Conservation (phyloP, 179 eudicot genomes). For the Silene vulgaris region DNA sequence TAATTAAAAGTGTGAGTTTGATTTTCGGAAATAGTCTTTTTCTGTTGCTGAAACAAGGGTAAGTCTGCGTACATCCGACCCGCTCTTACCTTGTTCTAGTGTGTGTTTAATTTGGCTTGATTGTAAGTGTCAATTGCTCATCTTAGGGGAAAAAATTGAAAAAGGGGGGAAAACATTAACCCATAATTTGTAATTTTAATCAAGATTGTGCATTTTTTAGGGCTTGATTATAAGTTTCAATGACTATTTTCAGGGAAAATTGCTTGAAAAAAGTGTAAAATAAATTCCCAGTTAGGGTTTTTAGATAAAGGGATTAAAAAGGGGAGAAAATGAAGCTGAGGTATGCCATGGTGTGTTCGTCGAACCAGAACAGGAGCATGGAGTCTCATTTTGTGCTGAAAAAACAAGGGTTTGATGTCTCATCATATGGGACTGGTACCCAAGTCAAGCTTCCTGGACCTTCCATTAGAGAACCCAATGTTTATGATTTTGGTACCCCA, state of each 20-base stretch:
- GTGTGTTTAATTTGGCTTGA: not conserved
- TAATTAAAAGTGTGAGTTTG: too few species aligned
- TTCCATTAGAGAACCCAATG: conserved; percentile 80
- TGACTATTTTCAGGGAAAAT: too few species aligned
- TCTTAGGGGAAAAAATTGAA: not conserved
- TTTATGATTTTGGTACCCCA: conserved; percentile 92
- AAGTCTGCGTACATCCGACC: too few species aligned
- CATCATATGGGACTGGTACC: conserved; percentile 80
- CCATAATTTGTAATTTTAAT: not conserved
- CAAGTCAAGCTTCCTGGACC: conserved; percentile 99
- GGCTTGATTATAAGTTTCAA: not conserved
- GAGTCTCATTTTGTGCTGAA: conserved; percentile 78
- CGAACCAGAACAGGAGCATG: conserved; percentile 96
- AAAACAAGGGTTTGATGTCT: conserved; percentile 74
- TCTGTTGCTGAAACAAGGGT: too few species aligned
- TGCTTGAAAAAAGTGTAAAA: too few species aligned
- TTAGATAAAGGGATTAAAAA: not conserved
- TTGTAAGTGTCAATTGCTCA: not conserved
- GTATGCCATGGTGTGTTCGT: conserved; percentile 93
- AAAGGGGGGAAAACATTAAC: not conserved
- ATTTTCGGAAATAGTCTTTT: too few species aligned
- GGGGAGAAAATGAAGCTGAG: conserved; percentile 40
- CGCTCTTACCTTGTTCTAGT: too few species aligned
- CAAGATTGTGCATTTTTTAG: not conserved
- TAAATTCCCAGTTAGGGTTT: not conserved